Conservation (phyloP, 306 rosid genomes). For the Chamaecrista fasciculata region DNA sequence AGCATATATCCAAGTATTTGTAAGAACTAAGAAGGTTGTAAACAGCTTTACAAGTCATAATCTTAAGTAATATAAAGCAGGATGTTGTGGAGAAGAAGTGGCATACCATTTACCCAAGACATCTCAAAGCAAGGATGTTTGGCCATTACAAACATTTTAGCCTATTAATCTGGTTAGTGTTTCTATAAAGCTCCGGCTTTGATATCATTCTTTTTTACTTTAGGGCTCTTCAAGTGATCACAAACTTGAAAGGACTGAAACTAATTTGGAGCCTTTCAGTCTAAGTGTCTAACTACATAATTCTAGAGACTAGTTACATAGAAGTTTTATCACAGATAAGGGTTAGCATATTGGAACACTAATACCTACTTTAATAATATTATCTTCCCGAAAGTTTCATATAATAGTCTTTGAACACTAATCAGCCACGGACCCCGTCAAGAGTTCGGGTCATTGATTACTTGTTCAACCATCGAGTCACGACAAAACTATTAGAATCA, state of each 20-base stretch:
- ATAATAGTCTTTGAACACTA: too few relatives aligned
- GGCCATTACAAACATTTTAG: background rate
- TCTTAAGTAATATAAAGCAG: conserved; percentile 14
- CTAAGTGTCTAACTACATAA: conserved; percentile 3
- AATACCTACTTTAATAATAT: background rate
- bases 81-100: conserved; percentile 8
- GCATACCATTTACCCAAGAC: conserved; percentile 7
- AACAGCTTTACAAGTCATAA: conserved; percentile 22
- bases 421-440: too few relatives aligned
- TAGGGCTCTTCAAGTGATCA: background rate
- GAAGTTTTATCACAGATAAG: background rate
- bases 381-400: background rate
- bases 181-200: conserved; percentile 10
- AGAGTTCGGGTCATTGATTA: too few relatives aligned
- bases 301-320: background rate
- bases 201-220: background rate
- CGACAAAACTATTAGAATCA: too few relatives aligned
- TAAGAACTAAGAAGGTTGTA: background rate
- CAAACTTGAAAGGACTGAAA: conserved; percentile 14
- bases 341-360: background rate
- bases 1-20: conserved; percentile 9
- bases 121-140: conserved; percentile 21
- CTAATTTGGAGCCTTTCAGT: background rate
- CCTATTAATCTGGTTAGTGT: background rate
- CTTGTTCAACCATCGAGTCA: too few relatives aligned